Conservation (phyloP, 1,284 basidiomycete species). For the Sporisorium exsertum region DNA sequence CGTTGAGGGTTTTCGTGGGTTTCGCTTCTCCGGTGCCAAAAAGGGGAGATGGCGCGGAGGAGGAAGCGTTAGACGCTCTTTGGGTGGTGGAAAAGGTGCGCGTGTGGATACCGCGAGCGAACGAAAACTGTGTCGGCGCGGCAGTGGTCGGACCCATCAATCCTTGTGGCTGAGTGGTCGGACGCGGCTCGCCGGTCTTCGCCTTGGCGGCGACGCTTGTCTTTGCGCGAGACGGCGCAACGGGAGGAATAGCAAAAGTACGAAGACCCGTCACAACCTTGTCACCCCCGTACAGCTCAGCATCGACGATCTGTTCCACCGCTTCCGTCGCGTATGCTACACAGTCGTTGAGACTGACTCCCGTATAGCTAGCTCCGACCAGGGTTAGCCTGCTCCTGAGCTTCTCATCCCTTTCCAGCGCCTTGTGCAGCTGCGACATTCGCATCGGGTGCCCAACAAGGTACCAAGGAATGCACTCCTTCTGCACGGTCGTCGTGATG, state of each 20-base stretch:
- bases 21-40: not conserved
- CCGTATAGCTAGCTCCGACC: conserved; percentile 86
- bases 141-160: conserved; percentile 29
- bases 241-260: conserved; percentile 36
- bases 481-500: conserved; percentile 73
- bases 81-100: conserved; percentile 15
- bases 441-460: conserved; percentile 79
- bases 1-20: conserved; percentile 28
- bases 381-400: conserved; percentile 77
- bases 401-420: conserved; percentile 69
- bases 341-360: conserved; percentile 91
- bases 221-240: not conserved
- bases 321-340: conserved; percentile 70
- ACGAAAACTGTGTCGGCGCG: conserved; percentile 15
- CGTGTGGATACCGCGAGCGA: conserved; percentile 29
- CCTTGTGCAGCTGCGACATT: conserved; percentile 75
- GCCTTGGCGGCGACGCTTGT: conserved; percentile 6
- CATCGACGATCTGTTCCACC: conserved; percentile 38
- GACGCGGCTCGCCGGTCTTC: conserved; percentile 13
- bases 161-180: conserved; percentile 18
- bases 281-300: conserved; percentile 29
- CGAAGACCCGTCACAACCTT: conserved; percentile 35
- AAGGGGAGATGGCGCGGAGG: not conserved
- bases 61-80: not conserved
- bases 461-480: conserved; percentile 85